These are phyloP conservation scores for Physcomitrellopsis africana DNA, from an alignment of 225 moss, liverwort and hornwort species.

Conservation along the genomic window DNA sequence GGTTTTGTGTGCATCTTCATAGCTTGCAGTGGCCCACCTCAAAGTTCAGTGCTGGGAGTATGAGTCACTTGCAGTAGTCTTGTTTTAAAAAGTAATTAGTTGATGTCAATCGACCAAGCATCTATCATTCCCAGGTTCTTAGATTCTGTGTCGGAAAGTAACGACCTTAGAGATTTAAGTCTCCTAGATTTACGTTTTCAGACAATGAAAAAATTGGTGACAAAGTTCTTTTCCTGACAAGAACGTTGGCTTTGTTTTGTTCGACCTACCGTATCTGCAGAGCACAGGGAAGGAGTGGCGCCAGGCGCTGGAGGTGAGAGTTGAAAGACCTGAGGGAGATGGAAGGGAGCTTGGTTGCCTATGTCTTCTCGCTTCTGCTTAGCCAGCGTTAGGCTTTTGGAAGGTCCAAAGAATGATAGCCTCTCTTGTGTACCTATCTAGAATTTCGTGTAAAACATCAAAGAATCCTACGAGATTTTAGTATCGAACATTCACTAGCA, in stretches of 20 bases:
- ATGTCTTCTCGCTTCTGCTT: slow-evolving; percentile 54
- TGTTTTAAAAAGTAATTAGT: too few species aligned
- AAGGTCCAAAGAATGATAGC: slow-evolving; percentile 50
- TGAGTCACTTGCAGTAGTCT: too few species aligned
- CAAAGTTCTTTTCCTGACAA: slow-evolving; percentile 25
- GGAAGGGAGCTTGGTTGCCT: slow-evolving; percentile 47
- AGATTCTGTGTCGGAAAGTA: neutral
- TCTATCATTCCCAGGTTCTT: too few species aligned
- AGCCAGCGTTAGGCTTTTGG: slow-evolving; percentile 46
- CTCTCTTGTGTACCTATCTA: slow-evolving; percentile 30
- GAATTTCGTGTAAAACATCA: slow-evolving; percentile 18
- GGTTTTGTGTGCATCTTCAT: too few species aligned
- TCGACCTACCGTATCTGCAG: slow-evolving; percentile 35
- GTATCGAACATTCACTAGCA: neutral
- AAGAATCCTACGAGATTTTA: neutral
- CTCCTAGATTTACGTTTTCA: neutral
- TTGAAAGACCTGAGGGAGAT: slow-evolving; percentile 45
- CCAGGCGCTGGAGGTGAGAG: slow-evolving; percentile 57
- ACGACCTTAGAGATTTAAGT: neutral
- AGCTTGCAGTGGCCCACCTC: too few species aligned
- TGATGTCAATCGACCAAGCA: too few species aligned
- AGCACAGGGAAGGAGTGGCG: slow-evolving; percentile 62
- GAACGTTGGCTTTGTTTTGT: slow-evolving; percentile 25
- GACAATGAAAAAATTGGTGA: neutral
- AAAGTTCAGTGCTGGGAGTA: too few species aligned